Conservation (phyloP, 1,139 yeast species). For the Debaryomyces coudertii region DNA sequence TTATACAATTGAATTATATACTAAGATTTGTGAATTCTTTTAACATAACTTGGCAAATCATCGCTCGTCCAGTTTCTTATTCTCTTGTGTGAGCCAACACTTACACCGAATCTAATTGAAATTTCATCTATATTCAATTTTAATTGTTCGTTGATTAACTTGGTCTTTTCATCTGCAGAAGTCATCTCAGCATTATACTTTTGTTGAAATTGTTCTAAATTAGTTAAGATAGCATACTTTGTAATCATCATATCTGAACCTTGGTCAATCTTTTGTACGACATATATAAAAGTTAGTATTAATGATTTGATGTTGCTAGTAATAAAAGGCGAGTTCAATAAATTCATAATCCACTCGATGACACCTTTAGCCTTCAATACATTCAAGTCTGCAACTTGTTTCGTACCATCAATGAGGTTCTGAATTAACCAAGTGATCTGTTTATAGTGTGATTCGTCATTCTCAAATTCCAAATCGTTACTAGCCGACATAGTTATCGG, state of each 20-base stretch:
- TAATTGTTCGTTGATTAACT: conserved; percentile 35
- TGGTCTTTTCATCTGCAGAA: conserved; percentile 13
- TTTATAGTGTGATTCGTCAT: conserved; percentile 55
- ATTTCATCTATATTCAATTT: conserved; percentile 50
- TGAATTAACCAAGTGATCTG: conserved; percentile 71
- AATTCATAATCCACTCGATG: conserved; percentile 68
- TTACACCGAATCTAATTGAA: conserved; percentile 45
- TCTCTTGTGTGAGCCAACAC: conserved; percentile 54
- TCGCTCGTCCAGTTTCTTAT: conserved; percentile 61
- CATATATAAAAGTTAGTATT: conserved; percentile 48
- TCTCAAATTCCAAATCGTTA: conserved; percentile 36
- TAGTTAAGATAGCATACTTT: conserved; percentile 60
- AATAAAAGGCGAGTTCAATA: conserved; percentile 53
- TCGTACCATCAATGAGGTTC: conserved; percentile 48
- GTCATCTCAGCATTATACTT: conserved; percentile 18
- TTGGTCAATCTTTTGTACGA: conserved; percentile 55
- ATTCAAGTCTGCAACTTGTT: conserved; percentile 52
- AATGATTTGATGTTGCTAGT: conserved; percentile 41
- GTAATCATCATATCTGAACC: conserved; percentile 67
- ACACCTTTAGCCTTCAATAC: conserved; percentile 55
- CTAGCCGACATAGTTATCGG: conserved; percentile 42
- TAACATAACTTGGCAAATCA: conserved; percentile 47
- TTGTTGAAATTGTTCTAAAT: conserved; percentile 45
- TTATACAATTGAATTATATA: background rate
- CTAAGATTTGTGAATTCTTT: conserved; percentile 38